Conservation (phyloP, 2,329 filamentous ascomycete species). For the Colletotrichum tropicicola region DNA sequence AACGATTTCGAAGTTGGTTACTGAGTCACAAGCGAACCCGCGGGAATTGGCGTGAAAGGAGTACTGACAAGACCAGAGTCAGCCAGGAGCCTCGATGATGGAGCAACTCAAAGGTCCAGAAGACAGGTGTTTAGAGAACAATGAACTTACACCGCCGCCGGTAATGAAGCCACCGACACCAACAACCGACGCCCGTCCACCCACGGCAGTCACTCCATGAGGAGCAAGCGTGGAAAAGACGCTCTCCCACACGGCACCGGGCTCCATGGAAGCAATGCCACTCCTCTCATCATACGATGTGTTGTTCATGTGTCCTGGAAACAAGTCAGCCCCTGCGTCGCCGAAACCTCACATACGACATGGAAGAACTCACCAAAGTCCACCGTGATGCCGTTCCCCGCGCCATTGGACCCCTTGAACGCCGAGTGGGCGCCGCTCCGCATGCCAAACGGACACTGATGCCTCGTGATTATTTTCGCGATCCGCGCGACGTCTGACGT, state of each 20-base stretch:
- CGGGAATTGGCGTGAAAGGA: slow-evolving; percentile 39
- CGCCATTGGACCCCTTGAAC: slow-evolving; percentile 35
- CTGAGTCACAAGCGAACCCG: slow-evolving; percentile 52
- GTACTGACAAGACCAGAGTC: slow-evolving; percentile 22
- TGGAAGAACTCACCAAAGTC: slow-evolving; percentile 32
- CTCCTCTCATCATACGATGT: slow-evolving; percentile 39
- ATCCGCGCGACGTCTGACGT: slow-evolving; percentile 30
- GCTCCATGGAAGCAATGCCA: slow-evolving; percentile 40
- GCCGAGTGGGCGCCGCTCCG: slow-evolving; percentile 38
- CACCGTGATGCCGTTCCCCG: slow-evolving; percentile 36
- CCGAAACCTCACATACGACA: slow-evolving; percentile 16
- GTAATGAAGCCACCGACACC: slow-evolving; percentile 35
- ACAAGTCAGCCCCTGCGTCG: neutral
- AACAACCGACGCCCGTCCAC: slow-evolving; percentile 35
- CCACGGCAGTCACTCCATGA: slow-evolving; percentile 31
- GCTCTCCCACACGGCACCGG: slow-evolving; percentile 37
- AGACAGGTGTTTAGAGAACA: no score
- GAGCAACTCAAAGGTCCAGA: neutral
- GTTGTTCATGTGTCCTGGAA: slow-evolving; percentile 38
- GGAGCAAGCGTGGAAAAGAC: slow-evolving; percentile 35
- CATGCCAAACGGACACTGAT: slow-evolving; percentile 39
- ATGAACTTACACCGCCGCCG: slow-evolving; percentile 30
- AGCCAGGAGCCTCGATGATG: neutral
- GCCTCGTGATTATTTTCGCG: slow-evolving; percentile 31
- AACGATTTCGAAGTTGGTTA: slow-evolving; percentile 53